Conservation (phyloP, 192 early-diverging fungal species). For the Spizellomyces sp. region DNA sequence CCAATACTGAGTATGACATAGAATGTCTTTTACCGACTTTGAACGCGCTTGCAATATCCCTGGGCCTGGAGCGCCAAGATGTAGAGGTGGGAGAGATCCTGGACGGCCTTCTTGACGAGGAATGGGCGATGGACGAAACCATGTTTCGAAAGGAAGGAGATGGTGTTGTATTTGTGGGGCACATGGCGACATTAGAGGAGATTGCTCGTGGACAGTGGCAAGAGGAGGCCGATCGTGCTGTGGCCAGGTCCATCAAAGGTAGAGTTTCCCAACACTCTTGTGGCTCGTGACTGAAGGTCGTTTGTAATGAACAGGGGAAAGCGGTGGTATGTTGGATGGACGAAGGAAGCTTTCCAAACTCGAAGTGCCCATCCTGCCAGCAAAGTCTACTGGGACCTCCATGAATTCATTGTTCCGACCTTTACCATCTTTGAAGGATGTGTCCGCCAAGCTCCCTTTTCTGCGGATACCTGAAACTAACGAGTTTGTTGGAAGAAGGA, state of each 20-base stretch:
- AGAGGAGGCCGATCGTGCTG: not conserved
- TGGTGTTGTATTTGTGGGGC: not conserved
- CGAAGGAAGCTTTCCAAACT: not conserved
- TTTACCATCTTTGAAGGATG: conserved; percentile 5
- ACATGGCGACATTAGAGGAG: not conserved
- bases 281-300: not conserved
- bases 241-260: not conserved
- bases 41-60: not conserved
- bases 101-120: not conserved
- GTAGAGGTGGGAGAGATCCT: not conserved
- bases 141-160: not conserved
- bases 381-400: conserved; percentile 1
- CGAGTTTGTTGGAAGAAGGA: too few relatives aligned
- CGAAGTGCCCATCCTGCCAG: conserved; percentile 16
- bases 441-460: not conserved
- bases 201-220: not conserved
- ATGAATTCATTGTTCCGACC: not conserved
- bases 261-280: not conserved
- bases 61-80: not conserved
- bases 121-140: not conserved
- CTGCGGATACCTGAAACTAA: not conserved
- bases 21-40: not conserved
- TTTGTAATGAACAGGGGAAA: not conserved
- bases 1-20: conserved; percentile 1
- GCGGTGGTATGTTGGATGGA: not conserved